phyloP scores from a whole-genome alignment of 2,329 filamentous ascomycete genomes.

The Leptographium lundbergii region DNA sequence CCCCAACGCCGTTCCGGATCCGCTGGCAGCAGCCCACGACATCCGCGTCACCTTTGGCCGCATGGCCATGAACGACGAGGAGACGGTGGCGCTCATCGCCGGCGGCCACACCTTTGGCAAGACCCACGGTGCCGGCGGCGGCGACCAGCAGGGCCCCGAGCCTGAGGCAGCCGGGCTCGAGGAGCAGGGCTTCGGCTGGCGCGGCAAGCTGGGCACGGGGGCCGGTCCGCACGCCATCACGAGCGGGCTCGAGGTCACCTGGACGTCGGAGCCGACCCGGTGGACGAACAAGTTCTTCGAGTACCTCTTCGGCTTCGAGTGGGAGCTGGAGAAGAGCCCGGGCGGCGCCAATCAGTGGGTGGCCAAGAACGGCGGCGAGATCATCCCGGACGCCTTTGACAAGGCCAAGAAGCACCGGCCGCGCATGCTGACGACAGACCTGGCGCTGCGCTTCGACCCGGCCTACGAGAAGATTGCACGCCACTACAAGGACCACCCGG shows the following conservation, averaged over 20 bases:
- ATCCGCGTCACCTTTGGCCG: conserved; percentile 64
- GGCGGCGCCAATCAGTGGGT: conserved; percentile 68
- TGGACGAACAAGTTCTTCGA: conserved; percentile 66
- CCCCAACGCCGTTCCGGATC: conserved; percentile 59
- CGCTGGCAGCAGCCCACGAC: conserved; percentile 54
- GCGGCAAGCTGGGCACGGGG: conserved; percentile 49
- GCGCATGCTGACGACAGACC: conserved; percentile 66
- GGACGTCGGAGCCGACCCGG: conserved; percentile 63
- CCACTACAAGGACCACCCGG: conserved; percentile 54
- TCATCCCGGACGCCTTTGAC: conserved; percentile 63
- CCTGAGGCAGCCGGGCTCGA: conserved; percentile 53
- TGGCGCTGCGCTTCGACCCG: conserved; percentile 59
- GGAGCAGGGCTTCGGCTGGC: conserved; percentile 61
- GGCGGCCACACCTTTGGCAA: conserved; percentile 73
- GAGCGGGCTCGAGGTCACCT: conserved; percentile 65
- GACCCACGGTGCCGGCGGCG: conserved; percentile 60
- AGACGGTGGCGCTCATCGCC: conserved; percentile 68
- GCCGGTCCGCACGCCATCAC: conserved; percentile 65
- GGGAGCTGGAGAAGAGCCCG: conserved; percentile 64
- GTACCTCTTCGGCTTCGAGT: conserved; percentile 67
- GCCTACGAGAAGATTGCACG: conserved; percentile 64
- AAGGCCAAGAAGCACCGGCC: conserved; percentile 58
- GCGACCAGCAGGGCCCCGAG: conserved; percentile 52
- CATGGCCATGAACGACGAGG: conserved; percentile 76
- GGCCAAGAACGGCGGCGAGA: conserved; percentile 51